Evolutionary conservation across 352 stramenopile species (phyloP), one percentile per base, ranked within the genome.

Genomic region (Globisporangium emineosum): DNA sequence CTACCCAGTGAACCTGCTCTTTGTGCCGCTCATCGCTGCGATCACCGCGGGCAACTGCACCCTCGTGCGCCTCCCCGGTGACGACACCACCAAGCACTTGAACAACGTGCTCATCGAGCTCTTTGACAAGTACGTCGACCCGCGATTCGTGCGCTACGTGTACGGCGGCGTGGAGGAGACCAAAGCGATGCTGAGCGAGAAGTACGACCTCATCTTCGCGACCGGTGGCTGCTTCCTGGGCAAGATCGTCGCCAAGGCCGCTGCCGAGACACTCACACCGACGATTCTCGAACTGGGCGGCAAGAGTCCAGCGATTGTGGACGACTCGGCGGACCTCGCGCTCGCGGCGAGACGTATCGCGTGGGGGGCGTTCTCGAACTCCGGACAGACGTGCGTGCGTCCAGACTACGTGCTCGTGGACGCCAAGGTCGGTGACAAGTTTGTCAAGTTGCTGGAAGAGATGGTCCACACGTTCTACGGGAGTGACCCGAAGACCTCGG

Each of bases 241-340:
- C 61, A 94, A 96, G 69, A 97, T 98, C 52, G 83, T 99, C 19
- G 86, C 92, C 19, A 69, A 75, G n/a, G 91, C 93, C 0, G 94
- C 96, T 0, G 96, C 97, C 13, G 89, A 98, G 70, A 80, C 89
- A 51, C 68, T 99, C n/a, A 99, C 97, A 10, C 97, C 97, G 2
- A 88, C 84, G 17, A 75, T 98, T n/a, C 71, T 99, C 25, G 97
- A 99, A 69, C 72, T 99, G 1, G 97, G 97, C 61, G 97, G 97
- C 51, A 98, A 98, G 77, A 89, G 77, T 12, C 94, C 94, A 1
- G 79, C 75, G n/a, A 92, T 97, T 54, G 73, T 98, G 30, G 89
- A 97, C 56, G 63, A 62, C 19, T 81, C 77, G 27, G 67, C 75
- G 1, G 73, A 91, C 42, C 1, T 89, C 15, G 68, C 64, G 5